Evolutionary conservation across 1,139 yeast species (phyloP).

Genomic region (Candida sojae): DNA sequence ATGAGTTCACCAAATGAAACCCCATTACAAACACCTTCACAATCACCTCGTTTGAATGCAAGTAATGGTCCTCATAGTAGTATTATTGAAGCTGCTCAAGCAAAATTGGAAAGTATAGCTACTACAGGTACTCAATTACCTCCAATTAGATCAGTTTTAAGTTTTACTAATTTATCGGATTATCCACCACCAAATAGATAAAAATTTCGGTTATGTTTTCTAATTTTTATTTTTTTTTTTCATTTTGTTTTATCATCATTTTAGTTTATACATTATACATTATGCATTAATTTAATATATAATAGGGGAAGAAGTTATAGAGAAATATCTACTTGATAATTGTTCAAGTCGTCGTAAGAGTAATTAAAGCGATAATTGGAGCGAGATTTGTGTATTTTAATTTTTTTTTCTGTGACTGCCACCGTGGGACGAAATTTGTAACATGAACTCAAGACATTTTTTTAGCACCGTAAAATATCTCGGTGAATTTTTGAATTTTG

Average conservation of each 20-base stretch:
- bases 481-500: slow-evolving; percentile 10
- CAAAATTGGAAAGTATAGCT: slow-evolving; percentile 35
- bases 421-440: too few relatives aligned
- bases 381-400: too few relatives aligned
- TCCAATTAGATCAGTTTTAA: slow-evolving; percentile 44
- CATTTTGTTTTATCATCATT: too few relatives aligned
- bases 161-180: slow-evolving; percentile 24
- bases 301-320: too few relatives aligned
- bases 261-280: too few relatives aligned
- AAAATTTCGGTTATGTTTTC: too few relatives aligned
- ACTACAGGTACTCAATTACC: slow-evolving; percentile 45
- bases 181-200: slow-evolving; percentile 9
- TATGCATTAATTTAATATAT: too few relatives aligned
- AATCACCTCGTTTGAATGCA: slow-evolving; percentile 43
- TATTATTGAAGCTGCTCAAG: slow-evolving; percentile 22
- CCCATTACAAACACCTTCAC: slow-evolving; percentile 39
- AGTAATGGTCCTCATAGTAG: slow-evolving; percentile 11
- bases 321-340: too few relatives aligned
- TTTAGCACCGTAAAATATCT: neutral
- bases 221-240: too few relatives aligned
- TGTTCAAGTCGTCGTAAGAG: too few relatives aligned
- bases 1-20: slow-evolving; percentile 21
- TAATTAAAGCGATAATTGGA: too few relatives aligned
- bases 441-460: slow-evolving; percentile 6
- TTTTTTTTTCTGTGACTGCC: too few relatives aligned